phyloP scores from a whole-genome alignment of 805 yeast genomes.

The Nakazawaea sp. region DNA sequence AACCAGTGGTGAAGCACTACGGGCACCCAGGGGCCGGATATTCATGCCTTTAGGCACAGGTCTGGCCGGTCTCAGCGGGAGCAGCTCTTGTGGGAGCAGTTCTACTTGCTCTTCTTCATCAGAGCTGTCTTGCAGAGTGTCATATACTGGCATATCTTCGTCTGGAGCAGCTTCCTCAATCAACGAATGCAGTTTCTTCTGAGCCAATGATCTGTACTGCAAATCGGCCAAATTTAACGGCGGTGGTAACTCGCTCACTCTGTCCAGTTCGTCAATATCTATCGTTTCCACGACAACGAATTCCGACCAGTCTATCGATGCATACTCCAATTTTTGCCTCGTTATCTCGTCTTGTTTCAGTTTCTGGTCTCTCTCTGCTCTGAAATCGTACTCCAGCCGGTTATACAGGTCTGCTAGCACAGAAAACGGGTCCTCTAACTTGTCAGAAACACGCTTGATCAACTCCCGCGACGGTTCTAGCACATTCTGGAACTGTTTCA shows the following conservation, averaged over 20 bases:
- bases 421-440: conserved; percentile 22
- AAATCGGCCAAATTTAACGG: conserved; percentile 56
- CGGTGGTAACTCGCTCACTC: conserved; percentile 43
- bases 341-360: conserved; percentile 24
- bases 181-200: conserved; percentile 32
- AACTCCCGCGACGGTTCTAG: conserved; percentile 19
- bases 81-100: conserved; percentile 3
- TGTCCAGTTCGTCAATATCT: conserved; percentile 55
- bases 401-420: conserved; percentile 40
- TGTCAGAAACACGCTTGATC: conserved; percentile 17
- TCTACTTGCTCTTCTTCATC: conserved; percentile 14
- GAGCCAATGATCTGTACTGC: conserved; percentile 53
- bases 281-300: conserved; percentile 67
- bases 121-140: no score
- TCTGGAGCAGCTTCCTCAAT: conserved; percentile 37
- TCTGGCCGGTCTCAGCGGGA: conserved; percentile 5
- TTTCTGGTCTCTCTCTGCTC: conserved; percentile 25
- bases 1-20: conserved; percentile 41
- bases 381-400: conserved; percentile 48
- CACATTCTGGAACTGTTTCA: conserved; percentile 47
- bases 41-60: conserved; percentile 45
- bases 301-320: conserved; percentile 84
- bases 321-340: conserved; percentile 46
- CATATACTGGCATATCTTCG: conserved; percentile 13
- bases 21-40: conserved; percentile 39